A percentile compares a stretch with the other conserved stretches of the same genome.
Evolutionary conservation across 2,329 filamentous ascomycete genomes (phyloP).

Genomic region (Alternaria ethzedia): DNA sequence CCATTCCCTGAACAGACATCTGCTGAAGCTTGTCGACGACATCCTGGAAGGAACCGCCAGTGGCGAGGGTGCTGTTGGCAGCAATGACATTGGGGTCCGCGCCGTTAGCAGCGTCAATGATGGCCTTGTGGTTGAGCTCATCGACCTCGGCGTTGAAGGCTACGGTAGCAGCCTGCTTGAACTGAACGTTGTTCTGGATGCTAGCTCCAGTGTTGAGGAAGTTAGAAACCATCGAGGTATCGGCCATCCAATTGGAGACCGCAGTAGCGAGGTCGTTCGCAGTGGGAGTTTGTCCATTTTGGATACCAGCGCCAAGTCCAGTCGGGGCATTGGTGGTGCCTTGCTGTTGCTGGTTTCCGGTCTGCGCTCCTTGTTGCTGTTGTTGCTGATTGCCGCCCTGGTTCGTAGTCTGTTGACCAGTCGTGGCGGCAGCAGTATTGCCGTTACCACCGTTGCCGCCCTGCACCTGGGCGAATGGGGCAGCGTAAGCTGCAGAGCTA

Average conservation of each 20-base stretch:
- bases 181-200: constrained; percentile 43
- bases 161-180: constrained; percentile 46
- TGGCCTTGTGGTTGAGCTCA: constrained; percentile 48
- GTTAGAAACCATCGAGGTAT: constrained; percentile 48
- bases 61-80: constrained; percentile 47
- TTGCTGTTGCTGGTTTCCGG: background rate
- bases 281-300: constrained; percentile 35
- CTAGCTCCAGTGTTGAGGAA: constrained; percentile 44
- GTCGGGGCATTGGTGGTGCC: constrained; percentile 10
- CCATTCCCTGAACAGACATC: constrained; percentile 44
- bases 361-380: constrained; percentile 2
- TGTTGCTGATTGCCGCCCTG: constrained; percentile 10
- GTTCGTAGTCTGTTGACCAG: constrained; percentile 9
- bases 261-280: constrained; percentile 41
- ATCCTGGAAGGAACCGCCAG: constrained; percentile 47
- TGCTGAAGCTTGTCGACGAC: constrained; percentile 48
- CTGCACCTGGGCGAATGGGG: constrained; percentile 33
- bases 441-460: constrained; percentile 5
- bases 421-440: constrained; percentile 9
- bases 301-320: constrained; percentile 24
- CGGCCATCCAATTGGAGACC: constrained; percentile 47
- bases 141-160: constrained; percentile 49
- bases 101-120: constrained; percentile 40
- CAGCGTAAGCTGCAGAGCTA: constrained; percentile 40
- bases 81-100: constrained; percentile 37